Evolutionary conservation across 2,329 filamentous ascomycete genomes (phyloP).

Genomic region (Colletotrichum phormii): DNA sequence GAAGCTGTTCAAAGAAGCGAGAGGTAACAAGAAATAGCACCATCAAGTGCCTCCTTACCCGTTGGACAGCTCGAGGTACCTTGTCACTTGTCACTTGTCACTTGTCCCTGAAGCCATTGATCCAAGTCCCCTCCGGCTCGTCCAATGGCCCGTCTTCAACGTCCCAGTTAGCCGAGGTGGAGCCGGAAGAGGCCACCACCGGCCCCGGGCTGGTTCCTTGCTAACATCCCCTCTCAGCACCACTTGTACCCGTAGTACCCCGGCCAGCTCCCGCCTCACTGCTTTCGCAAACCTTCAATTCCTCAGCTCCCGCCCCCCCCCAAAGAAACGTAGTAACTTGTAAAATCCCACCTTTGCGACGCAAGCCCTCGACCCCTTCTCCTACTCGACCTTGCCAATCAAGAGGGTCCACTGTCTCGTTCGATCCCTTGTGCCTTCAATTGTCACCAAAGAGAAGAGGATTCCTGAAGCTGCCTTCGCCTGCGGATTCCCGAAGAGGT

Average conservation of each 20-base stretch:
- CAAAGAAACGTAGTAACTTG: background rate
- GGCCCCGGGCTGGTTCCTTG: background rate
- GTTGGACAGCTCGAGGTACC: background rate
- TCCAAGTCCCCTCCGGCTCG: background rate
- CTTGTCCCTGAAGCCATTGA: background rate
- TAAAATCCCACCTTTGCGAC: slow-evolving; percentile 33
- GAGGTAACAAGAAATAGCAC: background rate
- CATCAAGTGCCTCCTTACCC: background rate
- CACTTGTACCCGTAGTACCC: slow-evolving; percentile 19
- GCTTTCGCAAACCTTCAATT: slow-evolving; percentile 34
- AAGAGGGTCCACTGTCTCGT: slow-evolving; percentile 7
- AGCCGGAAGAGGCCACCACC: background rate
- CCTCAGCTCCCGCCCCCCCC: slow-evolving; percentile 3
- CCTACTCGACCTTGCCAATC: background rate
- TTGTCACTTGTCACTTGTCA: too few species aligned
- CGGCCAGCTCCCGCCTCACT: slow-evolving; percentile 24
- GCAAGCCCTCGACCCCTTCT: slow-evolving; percentile 10
- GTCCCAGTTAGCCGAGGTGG: slow-evolving; percentile 28
- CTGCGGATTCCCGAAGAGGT: slow-evolving; percentile 1
- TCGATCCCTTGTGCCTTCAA: slow-evolving; percentile 13
- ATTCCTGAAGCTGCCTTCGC: background rate
- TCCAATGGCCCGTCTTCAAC: background rate
- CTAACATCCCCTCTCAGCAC: slow-evolving; percentile 17
- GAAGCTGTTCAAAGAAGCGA: background rate
- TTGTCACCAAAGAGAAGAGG: slow-evolving; percentile 1